Percentiles rank a stretch among this genome's conserved stretches.
Evolutionary conservation across 345 rosid species (phyloP).

Genomic region (Rhodomyrtus tomentosa): DNA sequence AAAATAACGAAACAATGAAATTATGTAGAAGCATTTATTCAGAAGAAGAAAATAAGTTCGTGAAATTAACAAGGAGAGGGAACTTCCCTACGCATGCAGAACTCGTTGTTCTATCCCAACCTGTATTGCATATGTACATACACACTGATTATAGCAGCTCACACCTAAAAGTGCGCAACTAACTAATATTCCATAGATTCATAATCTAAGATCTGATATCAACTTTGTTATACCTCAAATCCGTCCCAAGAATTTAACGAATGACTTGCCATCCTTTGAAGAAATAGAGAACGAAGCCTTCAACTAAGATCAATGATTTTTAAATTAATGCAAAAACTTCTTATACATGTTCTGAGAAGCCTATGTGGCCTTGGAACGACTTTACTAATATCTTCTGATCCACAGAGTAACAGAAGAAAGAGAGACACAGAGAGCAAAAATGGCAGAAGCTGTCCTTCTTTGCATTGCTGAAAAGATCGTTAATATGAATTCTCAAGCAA

Average conservation of each 20-base stretch:
- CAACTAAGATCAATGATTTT: neutral
- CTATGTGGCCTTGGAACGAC: neutral
- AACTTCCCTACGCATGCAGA: no score
- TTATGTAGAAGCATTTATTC: no score
- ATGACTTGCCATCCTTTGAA: neutral
- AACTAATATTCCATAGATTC: neutral
- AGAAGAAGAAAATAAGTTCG: no score
- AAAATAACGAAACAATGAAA: no score
- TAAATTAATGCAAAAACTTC: neutral
- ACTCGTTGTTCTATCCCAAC: neutral
- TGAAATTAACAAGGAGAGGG: no score
- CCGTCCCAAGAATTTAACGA: neutral
- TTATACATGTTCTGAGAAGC: neutral
- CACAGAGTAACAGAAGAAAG: no score
- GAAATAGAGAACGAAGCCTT: neutral
- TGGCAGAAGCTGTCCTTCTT: neutral
- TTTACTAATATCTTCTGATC: neutral
- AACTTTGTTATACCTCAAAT: neutral
- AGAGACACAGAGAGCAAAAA: neutral
- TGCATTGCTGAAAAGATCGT: neutral
- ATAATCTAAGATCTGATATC: neutral
- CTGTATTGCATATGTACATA: neutral
- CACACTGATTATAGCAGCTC: neutral
- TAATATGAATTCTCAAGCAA: accelerated
- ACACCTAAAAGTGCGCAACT: neutral